These are phyloP conservation scores for Lasiodiplodia sp. DNA, from an alignment of 2,329 filamentous ascomycete species.

Conservation along the genomic window DNA sequence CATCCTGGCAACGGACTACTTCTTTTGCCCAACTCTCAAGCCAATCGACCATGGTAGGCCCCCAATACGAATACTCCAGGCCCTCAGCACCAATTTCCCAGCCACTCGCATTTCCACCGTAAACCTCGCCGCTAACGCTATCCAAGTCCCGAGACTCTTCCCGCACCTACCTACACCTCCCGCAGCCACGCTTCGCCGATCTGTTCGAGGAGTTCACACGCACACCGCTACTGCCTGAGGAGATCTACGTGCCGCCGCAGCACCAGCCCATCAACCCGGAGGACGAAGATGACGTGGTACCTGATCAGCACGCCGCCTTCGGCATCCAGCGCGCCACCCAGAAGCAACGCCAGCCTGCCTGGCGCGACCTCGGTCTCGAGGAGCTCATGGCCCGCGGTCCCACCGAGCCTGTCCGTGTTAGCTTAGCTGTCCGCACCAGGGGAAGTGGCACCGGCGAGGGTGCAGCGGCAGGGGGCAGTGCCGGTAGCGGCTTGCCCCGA, in stretches of 20 bases:
- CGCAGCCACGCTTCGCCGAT: constrained; percentile 74
- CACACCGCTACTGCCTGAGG: constrained; percentile 62
- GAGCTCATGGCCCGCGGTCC: constrained; percentile 73
- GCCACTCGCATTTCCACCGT: neutral
- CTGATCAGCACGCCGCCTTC: constrained; percentile 87
- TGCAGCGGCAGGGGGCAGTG: constrained; percentile 6
- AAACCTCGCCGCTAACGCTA: neutral
- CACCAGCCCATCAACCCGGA: constrained; percentile 86
- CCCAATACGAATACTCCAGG: neutral
- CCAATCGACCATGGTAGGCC: constrained; percentile 3
- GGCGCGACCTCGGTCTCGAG: constrained; percentile 79
- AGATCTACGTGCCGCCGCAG: constrained; percentile 81
- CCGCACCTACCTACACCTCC: constrained; percentile 80
- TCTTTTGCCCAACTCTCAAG: neutral
- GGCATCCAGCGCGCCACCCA: constrained; percentile 84
- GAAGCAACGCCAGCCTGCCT: constrained; percentile 72
- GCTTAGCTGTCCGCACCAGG: constrained; percentile 20
- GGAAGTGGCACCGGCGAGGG: constrained; percentile 22
- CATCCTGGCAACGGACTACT: neutral
- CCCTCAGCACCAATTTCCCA: neutral
- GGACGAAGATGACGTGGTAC: constrained; percentile 87
- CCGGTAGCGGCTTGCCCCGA: constrained; percentile 30
- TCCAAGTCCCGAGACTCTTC: constrained; percentile 71
- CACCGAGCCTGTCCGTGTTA: constrained; percentile 34
- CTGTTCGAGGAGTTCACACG: constrained; percentile 70